Evolutionary conservation across 2,329 filamentous ascomycete species (phyloP).

Genomic region (Microcera coccophila): DNA sequence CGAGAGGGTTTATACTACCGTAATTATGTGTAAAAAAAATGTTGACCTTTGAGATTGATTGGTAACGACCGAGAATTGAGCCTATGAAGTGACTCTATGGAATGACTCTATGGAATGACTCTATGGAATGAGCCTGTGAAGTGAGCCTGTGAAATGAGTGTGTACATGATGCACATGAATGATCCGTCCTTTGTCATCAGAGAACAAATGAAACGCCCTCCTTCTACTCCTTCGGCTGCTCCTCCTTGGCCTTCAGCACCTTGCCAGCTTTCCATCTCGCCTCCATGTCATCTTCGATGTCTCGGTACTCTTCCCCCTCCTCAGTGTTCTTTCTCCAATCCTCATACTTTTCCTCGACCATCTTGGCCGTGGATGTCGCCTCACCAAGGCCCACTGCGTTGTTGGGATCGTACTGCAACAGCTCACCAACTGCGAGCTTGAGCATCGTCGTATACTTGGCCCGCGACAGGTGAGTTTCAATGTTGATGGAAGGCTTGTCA

Average conservation of each 20-base stretch:
- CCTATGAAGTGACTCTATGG: too few relatives aligned
- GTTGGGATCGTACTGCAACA: conserved; percentile 24
- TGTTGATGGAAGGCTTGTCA: conserved; percentile 25
- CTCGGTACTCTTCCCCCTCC: conserved; percentile 31
- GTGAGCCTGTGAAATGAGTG: too few relatives aligned
- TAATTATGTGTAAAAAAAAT: too few relatives aligned
- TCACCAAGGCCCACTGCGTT: neutral
- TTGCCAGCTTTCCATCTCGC: conserved; percentile 3
- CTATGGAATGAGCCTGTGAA: too few relatives aligned
- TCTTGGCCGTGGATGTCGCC: conserved; percentile 10
- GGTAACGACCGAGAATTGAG: too few relatives aligned
- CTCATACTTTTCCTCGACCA: conserved; percentile 24
- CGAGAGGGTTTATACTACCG: neutral
- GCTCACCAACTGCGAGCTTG: conserved; percentile 17
- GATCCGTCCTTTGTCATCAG: neutral
- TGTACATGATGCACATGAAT: too few relatives aligned
- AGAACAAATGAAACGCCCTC: neutral
- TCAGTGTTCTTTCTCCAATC: conserved; percentile 29
- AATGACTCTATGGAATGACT: too few relatives aligned
- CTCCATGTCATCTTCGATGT: conserved; percentile 28
- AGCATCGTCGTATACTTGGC: conserved; percentile 28
- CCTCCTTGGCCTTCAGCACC: neutral
- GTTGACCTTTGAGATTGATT: too few relatives aligned
- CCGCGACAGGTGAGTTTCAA: conserved; percentile 26
- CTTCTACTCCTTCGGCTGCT: neutral